phyloP scores from a whole-genome alignment of 2,329 filamentous ascomycete genomes.

The Nemania diffusa region DNA sequence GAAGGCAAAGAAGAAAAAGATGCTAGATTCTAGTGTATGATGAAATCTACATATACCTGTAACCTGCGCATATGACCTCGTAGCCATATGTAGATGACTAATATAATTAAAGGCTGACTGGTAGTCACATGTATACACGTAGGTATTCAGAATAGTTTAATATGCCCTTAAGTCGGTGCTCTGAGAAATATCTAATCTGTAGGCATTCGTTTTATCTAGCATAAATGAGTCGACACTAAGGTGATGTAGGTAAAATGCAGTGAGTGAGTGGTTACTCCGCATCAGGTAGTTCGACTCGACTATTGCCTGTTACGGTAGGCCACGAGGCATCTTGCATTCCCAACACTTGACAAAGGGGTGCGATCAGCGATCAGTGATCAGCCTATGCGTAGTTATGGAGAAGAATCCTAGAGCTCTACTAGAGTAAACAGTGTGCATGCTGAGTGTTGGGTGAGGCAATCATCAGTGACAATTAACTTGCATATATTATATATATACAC shows the following conservation, averaged over 20 bases:
- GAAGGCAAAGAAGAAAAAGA: not conserved
- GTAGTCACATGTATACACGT: not conserved
- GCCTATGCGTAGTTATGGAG: constrained; percentile 22
- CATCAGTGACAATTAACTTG: not conserved
- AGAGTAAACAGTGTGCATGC: constrained; percentile 22
- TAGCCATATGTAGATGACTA: no score
- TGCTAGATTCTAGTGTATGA: not conserved
- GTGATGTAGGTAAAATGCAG: constrained; percentile 5
- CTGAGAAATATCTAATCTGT: no score
- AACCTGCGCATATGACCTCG: not conserved
- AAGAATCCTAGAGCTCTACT: constrained; percentile 1
- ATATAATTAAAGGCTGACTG: not conserved
- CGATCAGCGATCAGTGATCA: constrained; percentile 33
- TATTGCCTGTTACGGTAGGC: constrained; percentile 36
- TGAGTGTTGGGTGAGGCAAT: constrained; percentile 1
- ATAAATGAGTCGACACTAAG: not conserved
- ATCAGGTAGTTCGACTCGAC: constrained; percentile 30
- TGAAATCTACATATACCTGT: constrained; percentile 10
- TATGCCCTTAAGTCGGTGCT: no score
- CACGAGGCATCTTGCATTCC: constrained; percentile 31
- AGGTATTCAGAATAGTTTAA: not conserved
- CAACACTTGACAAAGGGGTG: constrained; percentile 30
- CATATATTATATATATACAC: no score
- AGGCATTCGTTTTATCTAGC: no score
- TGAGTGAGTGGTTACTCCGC: constrained; percentile 17